phyloP scores from a whole-genome alignment of 169 alveolate species.

The Plasmodium cynomolgi region DNA sequence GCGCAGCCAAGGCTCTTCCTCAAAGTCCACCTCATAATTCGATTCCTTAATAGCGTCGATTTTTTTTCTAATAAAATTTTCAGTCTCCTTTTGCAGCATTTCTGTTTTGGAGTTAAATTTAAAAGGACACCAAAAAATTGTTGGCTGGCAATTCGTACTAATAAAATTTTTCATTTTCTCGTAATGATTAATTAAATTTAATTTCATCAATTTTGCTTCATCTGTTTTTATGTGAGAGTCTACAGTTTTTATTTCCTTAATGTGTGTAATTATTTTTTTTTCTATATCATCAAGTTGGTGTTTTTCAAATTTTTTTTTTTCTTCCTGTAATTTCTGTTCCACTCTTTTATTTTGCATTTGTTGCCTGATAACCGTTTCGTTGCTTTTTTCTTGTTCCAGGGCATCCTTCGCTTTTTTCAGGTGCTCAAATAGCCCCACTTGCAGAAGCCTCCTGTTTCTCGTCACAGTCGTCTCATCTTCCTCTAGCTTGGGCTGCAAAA shows the following conservation, averaged over 20 bases:
- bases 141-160: constrained; percentile 83
- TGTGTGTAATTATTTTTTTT: constrained; percentile 55
- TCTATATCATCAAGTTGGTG: constrained; percentile 74
- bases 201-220: constrained; percentile 69
- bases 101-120: constrained; percentile 76
- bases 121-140: constrained; percentile 85
- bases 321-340: constrained; percentile 75
- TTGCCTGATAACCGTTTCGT: constrained; percentile 69
- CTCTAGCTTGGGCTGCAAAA: constrained; percentile 76
- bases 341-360: constrained; percentile 34
- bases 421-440: constrained; percentile 78
- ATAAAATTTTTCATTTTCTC: constrained; percentile 82
- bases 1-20: constrained; percentile 37
- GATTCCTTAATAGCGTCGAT: constrained; percentile 77
- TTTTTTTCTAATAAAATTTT: constrained; percentile 79
- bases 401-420: constrained; percentile 81
- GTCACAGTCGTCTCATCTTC: constrained; percentile 77
- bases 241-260: constrained; percentile 59
- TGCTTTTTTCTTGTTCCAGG: constrained; percentile 77
- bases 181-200: constrained; percentile 77
- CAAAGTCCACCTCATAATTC: constrained; percentile 68
- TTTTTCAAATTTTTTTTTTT: constrained; percentile 77
- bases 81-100: constrained; percentile 75
- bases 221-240: constrained; percentile 48
- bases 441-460: constrained; percentile 77